Conservation (phyloP, 345 rosid species). For the Corchorus olitorius region DNA sequence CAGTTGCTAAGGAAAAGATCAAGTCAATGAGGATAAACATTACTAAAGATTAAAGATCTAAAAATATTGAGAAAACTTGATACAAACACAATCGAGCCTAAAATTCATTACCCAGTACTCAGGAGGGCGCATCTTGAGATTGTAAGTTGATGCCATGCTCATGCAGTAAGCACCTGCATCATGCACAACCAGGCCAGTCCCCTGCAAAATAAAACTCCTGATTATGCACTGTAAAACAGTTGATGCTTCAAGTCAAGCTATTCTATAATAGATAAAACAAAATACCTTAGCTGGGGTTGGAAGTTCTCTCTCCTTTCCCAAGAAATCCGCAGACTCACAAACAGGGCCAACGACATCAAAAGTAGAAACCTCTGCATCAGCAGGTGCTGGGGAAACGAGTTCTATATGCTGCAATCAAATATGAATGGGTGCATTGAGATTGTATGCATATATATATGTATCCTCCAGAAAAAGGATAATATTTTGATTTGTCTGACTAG, state of each 20-base stretch:
- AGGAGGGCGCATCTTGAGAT: constrained; percentile 98
- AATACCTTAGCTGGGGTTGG: constrained; percentile 81
- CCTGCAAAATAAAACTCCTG: constrained; percentile 48
- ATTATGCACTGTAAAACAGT: constrained; percentile 18
- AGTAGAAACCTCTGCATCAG: constrained; percentile 60
- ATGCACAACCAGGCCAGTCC: constrained; percentile 91
- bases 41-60: background rate
- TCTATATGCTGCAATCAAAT: constrained; percentile 78
- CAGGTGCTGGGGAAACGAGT: constrained; percentile 76
- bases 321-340: constrained; percentile 98
- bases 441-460: background rate
- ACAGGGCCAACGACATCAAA: constrained; percentile 99
- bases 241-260: background rate
- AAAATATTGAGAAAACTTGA: background rate
- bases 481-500: background rate
- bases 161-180: constrained; percentile 99
- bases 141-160: constrained; percentile 99
- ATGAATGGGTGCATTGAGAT: constrained; percentile 3
- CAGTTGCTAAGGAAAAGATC: background rate
- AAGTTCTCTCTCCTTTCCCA: constrained; percentile 94
- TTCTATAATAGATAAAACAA: background rate
- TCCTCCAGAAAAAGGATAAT: background rate
- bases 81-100: background rate
- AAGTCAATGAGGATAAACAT: background rate
- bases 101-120: constrained; percentile 83